Conservation (phyloP, 1,139 yeast genomes). For the Diutina pseudorugosa region DNA sequence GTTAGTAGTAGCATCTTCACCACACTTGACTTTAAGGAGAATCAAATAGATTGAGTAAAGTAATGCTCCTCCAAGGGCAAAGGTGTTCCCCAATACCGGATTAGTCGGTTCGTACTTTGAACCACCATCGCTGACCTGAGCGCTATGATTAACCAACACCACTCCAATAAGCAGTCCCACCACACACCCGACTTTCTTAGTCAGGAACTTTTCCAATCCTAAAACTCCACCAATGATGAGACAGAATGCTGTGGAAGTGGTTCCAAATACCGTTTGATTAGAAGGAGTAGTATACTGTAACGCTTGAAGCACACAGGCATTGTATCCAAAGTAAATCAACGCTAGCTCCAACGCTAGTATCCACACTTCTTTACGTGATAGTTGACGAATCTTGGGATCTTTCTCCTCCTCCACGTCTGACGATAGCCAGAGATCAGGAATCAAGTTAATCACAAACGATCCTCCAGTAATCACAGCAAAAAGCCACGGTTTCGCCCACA, state of each 20-base stretch:
- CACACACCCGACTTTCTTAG: slow-evolving; percentile 33
- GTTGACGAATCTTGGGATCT: slow-evolving; percentile 6
- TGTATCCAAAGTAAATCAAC: slow-evolving; percentile 29
- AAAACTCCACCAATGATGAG: slow-evolving; percentile 28
- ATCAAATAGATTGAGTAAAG: slow-evolving; percentile 35
- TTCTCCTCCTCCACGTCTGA: neutral
- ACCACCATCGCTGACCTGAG: slow-evolving; percentile 5
- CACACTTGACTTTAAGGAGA: slow-evolving; percentile 30
- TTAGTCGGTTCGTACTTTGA: slow-evolving; percentile 21
- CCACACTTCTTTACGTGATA: slow-evolving; percentile 20
- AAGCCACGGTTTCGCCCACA: slow-evolving; percentile 35
- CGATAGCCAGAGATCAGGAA: slow-evolving; percentile 20
- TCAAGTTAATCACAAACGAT: slow-evolving; percentile 30
- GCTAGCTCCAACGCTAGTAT: slow-evolving; percentile 27
- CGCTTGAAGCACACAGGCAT: slow-evolving; percentile 26
- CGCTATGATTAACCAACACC: slow-evolving; percentile 25
- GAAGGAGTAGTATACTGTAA: slow-evolving; percentile 41
- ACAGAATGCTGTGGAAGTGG: slow-evolving; percentile 41
- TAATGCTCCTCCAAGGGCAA: slow-evolving; percentile 36
- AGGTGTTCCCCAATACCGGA: slow-evolving; percentile 31
- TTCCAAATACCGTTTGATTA: slow-evolving; percentile 38
- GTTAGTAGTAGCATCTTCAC: slow-evolving; percentile 26
- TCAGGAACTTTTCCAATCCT: slow-evolving; percentile 29
- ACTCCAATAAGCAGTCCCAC: slow-evolving; percentile 35
- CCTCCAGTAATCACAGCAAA: slow-evolving; percentile 36